A percentile compares a stretch with the other conserved stretches of the same genome.
phyloP scores from a whole-genome alignment of 345 rosid genomes.

The Clarkia xantiana region DNA sequence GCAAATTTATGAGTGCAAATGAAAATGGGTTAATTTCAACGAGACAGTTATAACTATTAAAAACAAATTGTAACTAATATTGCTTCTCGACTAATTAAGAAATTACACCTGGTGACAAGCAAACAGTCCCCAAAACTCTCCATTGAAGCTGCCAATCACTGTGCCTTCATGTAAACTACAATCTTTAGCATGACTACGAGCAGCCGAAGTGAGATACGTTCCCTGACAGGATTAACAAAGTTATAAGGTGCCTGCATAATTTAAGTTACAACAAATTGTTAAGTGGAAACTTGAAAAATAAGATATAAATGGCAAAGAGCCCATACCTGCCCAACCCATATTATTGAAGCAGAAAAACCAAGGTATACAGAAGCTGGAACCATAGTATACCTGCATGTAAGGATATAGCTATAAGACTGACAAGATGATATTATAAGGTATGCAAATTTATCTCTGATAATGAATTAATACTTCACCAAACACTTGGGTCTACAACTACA shows the following conservation, averaged over 20 bases:
- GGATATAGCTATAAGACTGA: not conserved
- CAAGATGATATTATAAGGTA: not conserved
- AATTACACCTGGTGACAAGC: conserved; percentile 70
- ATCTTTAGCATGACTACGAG: conserved; percentile 61
- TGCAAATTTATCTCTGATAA: too few species aligned
- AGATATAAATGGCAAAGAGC: conserved; percentile 8
- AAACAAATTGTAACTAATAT: too few species aligned
- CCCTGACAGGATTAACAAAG: conserved; percentile 33
- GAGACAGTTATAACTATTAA: not conserved
- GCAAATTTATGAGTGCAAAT: conserved; percentile 13
- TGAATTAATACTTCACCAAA: too few species aligned
- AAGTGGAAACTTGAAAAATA: not conserved
- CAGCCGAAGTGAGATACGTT: conserved; percentile 78
- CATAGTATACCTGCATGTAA: conserved; percentile 55
- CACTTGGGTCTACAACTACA: too few species aligned
- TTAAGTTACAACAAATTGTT: not conserved
- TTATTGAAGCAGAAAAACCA: conserved; percentile 81
- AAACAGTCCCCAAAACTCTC: conserved; percentile 82
- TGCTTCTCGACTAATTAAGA: not conserved
- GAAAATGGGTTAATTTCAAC: not conserved
- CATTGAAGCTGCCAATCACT: conserved; percentile 71
- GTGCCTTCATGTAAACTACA: conserved; percentile 49
- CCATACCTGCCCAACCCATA: conserved; percentile 94
- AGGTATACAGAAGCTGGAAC: conserved; percentile 73
- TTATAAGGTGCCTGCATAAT: conserved; percentile 1